Conservation (phyloP, 805 yeast genomes). For the Metschnikowia baotianmanensis region DNA sequence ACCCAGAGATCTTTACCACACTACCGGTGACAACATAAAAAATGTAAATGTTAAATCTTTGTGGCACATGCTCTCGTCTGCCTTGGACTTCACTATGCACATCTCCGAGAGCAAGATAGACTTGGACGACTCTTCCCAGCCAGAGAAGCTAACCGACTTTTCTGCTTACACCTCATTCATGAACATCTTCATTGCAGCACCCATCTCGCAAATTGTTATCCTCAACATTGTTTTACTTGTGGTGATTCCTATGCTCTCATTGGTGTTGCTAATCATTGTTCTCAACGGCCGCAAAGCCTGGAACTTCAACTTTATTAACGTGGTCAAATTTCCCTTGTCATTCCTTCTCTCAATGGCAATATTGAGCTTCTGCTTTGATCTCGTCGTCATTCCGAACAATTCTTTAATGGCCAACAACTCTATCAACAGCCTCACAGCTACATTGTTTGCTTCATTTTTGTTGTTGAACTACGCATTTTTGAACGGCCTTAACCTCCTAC, state of each 20-base stretch:
- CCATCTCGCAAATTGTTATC: conserved; percentile 49
- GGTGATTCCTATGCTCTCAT: conserved; percentile 51
- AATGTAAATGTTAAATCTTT: conserved; percentile 65
- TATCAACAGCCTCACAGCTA: conserved; percentile 32
- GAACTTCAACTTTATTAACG: conserved; percentile 40
- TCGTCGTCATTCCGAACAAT: conserved; percentile 22
- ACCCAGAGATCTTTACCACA: conserved; percentile 83
- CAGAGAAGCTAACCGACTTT: conserved; percentile 25
- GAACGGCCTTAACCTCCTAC: conserved; percentile 39
- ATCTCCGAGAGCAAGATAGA: conserved; percentile 36
- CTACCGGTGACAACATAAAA: conserved; percentile 64
- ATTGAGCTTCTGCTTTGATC: conserved; percentile 24
- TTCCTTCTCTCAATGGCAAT: conserved; percentile 38
- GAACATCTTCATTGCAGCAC: conserved; percentile 56
- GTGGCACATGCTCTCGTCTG: conserved; percentile 79
- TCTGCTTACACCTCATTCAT: conserved; percentile 68
- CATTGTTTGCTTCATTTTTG: conserved; percentile 47
- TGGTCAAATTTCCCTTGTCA: conserved; percentile 55
- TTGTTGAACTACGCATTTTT: conserved; percentile 57
- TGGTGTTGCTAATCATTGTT: conserved; percentile 47
- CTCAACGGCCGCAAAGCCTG: conserved; percentile 47
- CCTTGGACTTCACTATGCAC: conserved; percentile 56
- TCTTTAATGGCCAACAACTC: conserved; percentile 41
- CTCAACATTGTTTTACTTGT: conserved; percentile 52
- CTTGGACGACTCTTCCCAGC: conserved; percentile 23